These are phyloP conservation scores for Yamadazyma sp. DNA, from an alignment of 1,139 yeast species.

Conservation along the genomic window DNA sequence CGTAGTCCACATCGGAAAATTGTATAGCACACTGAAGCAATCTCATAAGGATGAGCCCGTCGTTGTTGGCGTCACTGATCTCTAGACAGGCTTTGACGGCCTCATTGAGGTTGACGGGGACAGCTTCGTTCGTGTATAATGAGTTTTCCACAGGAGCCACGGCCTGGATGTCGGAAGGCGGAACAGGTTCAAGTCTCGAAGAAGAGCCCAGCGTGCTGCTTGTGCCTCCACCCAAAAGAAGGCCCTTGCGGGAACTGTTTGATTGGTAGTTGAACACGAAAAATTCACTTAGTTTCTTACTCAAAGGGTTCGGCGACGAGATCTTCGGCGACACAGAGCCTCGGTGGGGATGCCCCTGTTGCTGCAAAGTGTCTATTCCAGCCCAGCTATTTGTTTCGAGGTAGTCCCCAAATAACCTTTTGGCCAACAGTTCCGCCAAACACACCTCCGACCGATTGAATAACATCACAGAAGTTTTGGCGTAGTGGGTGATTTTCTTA, in stretches of 20 bases:
- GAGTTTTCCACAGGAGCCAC: too few species aligned
- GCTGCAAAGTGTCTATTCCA: slow-evolving; percentile 22
- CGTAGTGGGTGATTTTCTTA: slow-evolving; percentile 20
- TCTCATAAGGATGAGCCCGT: slow-evolving; percentile 37
- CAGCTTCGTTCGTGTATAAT: too few species aligned
- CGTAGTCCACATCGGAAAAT: slow-evolving; percentile 47
- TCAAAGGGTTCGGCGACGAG: slow-evolving; percentile 7
- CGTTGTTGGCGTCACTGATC: slow-evolving; percentile 48
- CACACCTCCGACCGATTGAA: slow-evolving; percentile 21
- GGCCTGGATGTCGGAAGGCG: neutral
- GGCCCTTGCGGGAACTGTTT: neutral
- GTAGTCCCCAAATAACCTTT: slow-evolving; percentile 19
- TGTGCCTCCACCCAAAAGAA: neutral
- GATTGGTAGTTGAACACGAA: slow-evolving; percentile 6
- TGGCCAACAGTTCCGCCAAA: slow-evolving; percentile 14
- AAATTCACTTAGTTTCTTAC: slow-evolving; percentile 9
- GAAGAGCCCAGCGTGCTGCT: too few species aligned
- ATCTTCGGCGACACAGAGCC: slow-evolving; percentile 1
- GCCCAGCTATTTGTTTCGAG: slow-evolving; percentile 32
- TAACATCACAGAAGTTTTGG: slow-evolving; percentile 20
- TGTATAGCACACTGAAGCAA: slow-evolving; percentile 42
- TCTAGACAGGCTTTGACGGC: slow-evolving; percentile 48
- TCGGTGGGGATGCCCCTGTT: neutral
- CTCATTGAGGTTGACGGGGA: slow-evolving; percentile 20
- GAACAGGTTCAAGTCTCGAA: neutral